Base-by-base conservation (phyloP, 129 eudicot species). In the Flaveria sonorensis region DNA sequence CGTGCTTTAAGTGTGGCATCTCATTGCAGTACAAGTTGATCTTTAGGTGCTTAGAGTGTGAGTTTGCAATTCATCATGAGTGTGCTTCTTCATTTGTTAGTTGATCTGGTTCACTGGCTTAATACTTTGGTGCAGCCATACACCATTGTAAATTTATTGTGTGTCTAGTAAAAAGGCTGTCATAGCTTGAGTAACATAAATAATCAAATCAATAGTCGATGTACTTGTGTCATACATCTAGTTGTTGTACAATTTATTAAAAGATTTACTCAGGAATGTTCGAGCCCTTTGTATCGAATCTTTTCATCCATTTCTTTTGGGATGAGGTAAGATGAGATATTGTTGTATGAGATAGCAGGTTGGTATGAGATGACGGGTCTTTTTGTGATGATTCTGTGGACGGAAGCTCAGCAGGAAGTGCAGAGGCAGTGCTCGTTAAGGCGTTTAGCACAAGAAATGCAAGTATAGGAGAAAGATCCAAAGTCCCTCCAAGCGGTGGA, bases 381-480 rank as follows among this genome's bases (percentile, higher is more conserved):
- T 80, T 73, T 48, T 65, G 74, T 12, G 90, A 47, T 24, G n/a
- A n/a, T n/a, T n/a, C n/a, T 50, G 81, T 53, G 4, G 90, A 56
- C 20, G 84, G 84, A 78, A 94, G 93, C 77, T 94, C 98, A 76
- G 98, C 97, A 64, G 98, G 98, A 75, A 1, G 92, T 73, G 77
- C 96, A 97, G 96, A 64, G 98, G 98, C 72, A 1, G 92, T 73
- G 77, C 96, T 91, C 6, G 97, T 91, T 48, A 94, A 85, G 20
- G 92, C 96, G 47, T 91, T 91, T 51, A 94, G 79, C 64, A 87
- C 90, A 68, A 93, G 93, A 72, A 93, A 93, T 47, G 98, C 97
- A 46, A 93, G 72, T 30, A 85, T n/a, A n/a, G n/a, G n/a, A n/a
- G n/a, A n/a, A n/a, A n/a, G n/a, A n/a, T n/a, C n/a, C n/a, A n/a